Evolutionary conservation across 352 stramenopile species (phyloP), one percentile per base, ranked within the genome.

Genomic region (Phytopythium aichiense): DNA sequence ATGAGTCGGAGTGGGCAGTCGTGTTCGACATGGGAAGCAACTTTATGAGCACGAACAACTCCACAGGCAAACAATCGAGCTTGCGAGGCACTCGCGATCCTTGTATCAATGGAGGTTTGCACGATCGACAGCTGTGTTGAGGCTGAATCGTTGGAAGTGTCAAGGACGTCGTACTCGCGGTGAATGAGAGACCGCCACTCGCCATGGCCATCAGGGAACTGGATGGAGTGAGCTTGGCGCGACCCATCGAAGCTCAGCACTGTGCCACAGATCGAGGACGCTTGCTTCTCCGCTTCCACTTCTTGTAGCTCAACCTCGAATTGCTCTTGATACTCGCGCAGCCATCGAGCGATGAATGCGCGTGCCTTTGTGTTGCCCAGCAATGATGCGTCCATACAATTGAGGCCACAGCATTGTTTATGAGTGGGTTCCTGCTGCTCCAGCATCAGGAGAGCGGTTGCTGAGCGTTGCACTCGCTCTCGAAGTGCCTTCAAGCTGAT

Each of bases 1-100:
- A 91, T 58, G 9, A 88, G 68, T 1, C 82, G 81, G 12, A 87
- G 70, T 15, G 54, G 56, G 31, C 85, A 94, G 3, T 78, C 64
- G 1, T 67, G 37, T 22, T 60, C 33, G 9, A 76, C 66, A 43
- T 94, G 85, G 4, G 16, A 1, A 4, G 43, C 6, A 0, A 58
- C 35, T 8, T 54, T 35, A 3, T 60, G 30, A 0, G 68, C 74
- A 9, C 37, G 22, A 3, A 84, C n/a, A 23, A 63, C 20, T 1
- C 42, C 51, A 43, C 77, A 87, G 45, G 65, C 49, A 38, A 83
- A 81, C 2, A 37, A 18, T 7, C 15, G 7, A 48, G 53, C 16
- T 40, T 30, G 5, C 25, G 40, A 13, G 46, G 42, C 38, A 38
- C 18, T 20, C 25, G 42, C 18, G 31, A n/a, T 22, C 31, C 5